phyloP scores from a whole-genome alignment of 1,139 yeast genomes.

The Suhomyces wounanorum region DNA sequence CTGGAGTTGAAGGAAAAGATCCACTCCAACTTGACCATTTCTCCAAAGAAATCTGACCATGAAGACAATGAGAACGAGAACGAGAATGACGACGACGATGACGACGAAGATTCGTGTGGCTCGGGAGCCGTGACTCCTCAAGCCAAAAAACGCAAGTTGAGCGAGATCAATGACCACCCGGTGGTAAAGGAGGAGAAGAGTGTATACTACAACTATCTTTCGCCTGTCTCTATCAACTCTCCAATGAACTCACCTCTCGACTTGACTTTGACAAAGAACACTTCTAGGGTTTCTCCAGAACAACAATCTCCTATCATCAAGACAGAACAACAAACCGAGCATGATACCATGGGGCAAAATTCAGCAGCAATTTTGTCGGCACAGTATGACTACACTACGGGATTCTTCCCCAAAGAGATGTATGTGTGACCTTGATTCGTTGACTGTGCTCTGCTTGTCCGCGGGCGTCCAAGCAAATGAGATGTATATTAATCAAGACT shows the following conservation, averaged over 20 bases:
- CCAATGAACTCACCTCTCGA: slow-evolving; percentile 46
- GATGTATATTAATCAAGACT: slow-evolving; percentile 28
- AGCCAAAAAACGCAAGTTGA: slow-evolving; percentile 10
- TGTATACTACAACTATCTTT: slow-evolving; percentile 39
- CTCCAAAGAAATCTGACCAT: slow-evolving; percentile 16
- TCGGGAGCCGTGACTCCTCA: slow-evolving; percentile 9
- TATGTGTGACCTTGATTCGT: slow-evolving; percentile 2
- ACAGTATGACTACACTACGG: slow-evolving; percentile 6
- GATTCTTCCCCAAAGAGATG: slow-evolving; percentile 3
- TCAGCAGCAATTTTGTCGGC: slow-evolving; percentile 50
- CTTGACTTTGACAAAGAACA: slow-evolving; percentile 32
- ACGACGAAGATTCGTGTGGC: slow-evolving; percentile 12
- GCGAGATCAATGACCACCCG: slow-evolving; percentile 3
- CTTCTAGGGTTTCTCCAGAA: slow-evolving; percentile 6
- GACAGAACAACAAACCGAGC: slow-evolving; percentile 15
- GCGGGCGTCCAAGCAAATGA: slow-evolving; percentile 9
- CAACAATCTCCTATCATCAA: slow-evolving; percentile 15
- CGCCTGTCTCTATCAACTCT: slow-evolving; percentile 49
- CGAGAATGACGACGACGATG: slow-evolving; percentile 19
- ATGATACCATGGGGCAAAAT: slow-evolving; percentile 52
- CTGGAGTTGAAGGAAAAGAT: slow-evolving; percentile 36
- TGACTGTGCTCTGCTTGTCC: slow-evolving; percentile 42
- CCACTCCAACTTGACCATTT: slow-evolving; percentile 30
- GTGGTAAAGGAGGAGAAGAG: slow-evolving; percentile 17
- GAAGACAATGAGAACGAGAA: slow-evolving; percentile 11